Evolutionary conservation across 2,329 filamentous ascomycete genomes (phyloP).

Genomic region (Periconia digitata): DNA sequence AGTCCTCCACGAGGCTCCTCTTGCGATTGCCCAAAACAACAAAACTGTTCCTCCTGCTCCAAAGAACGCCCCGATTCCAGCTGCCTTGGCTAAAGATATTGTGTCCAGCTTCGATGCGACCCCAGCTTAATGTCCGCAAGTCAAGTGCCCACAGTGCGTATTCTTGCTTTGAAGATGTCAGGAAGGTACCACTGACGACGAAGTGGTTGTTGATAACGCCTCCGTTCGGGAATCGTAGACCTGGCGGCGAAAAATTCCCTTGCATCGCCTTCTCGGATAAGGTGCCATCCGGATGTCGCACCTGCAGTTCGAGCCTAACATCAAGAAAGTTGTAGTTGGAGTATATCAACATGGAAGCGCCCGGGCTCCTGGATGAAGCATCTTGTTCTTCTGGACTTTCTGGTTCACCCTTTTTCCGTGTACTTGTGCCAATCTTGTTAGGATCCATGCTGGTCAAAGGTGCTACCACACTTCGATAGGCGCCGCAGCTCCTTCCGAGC

Average conservation of each 20-base stretch:
- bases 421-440: slow-evolving; percentile 65
- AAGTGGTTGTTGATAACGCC: slow-evolving; percentile 95
- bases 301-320: slow-evolving; percentile 91
- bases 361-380: slow-evolving; percentile 40
- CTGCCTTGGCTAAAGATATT: slow-evolving; percentile 95
- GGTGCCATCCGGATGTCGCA: slow-evolving; percentile 80
- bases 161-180: slow-evolving; percentile 97
- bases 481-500: slow-evolving; percentile 89
- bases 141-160: slow-evolving; percentile 97
- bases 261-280: slow-evolving; percentile 88
- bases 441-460: slow-evolving; percentile 71
- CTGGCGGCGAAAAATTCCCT: slow-evolving; percentile 82
- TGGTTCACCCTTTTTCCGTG: slow-evolving; percentile 45
- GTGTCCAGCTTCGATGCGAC: slow-evolving; percentile 87
- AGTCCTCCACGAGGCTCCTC: slow-evolving; percentile 91
- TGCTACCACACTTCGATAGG: slow-evolving; percentile 92
- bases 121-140: slow-evolving; percentile 85
- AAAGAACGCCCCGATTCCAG: slow-evolving; percentile 94
- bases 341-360: slow-evolving; percentile 85
- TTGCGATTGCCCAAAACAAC: slow-evolving; percentile 94
- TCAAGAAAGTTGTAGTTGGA: slow-evolving; percentile 99
- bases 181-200: slow-evolving; percentile 93
- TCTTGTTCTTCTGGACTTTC: slow-evolving; percentile 35
- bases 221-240: slow-evolving; percentile 91
- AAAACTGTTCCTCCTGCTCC: slow-evolving; percentile 92